phyloP scores from a whole-genome alignment of 352 stramenopile genomes.

The Pythium rhizo-oryzae region DNA sequence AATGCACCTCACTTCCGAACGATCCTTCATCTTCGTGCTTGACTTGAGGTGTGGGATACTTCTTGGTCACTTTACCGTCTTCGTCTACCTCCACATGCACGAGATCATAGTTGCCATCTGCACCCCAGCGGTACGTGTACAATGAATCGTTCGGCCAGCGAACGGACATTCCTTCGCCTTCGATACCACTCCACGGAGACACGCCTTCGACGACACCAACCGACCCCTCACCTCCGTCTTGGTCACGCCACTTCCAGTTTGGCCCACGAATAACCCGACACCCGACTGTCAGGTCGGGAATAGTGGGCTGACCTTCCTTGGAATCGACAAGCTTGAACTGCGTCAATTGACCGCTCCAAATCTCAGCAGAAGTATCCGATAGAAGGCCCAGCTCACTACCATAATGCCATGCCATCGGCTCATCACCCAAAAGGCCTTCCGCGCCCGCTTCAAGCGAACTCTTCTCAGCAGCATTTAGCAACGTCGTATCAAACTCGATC shows the following conservation, averaged over 20 bases:
- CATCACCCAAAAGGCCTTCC: conserved; percentile 70
- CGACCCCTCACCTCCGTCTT: conserved; percentile 86
- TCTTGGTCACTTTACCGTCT: conserved; percentile 67
- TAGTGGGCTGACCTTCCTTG: conserved; percentile 43
- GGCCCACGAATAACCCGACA: conserved; percentile 88
- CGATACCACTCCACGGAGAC: conserved; percentile 86
- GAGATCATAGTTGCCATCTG: conserved; percentile 87
- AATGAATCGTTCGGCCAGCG: conserved; percentile 88
- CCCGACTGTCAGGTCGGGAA: conserved; percentile 73
- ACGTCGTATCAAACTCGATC: conserved; percentile 55
- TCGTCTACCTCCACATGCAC: conserved; percentile 86
- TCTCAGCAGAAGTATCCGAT: conserved; percentile 59
- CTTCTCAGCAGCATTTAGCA: conserved; percentile 59
- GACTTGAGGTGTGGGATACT: conserved; percentile 71
- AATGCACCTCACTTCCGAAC: conserved; percentile 76
- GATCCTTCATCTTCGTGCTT: conserved; percentile 74
- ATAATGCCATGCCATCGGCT: conserved; percentile 56
- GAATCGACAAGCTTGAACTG: conserved; percentile 65
- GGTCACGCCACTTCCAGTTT: conserved; percentile 90
- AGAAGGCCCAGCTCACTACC: conserved; percentile 79
- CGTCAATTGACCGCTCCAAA: conserved; percentile 79
- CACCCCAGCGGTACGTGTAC: conserved; percentile 89
- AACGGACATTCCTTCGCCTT: conserved; percentile 89
- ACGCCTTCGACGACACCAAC: conserved; percentile 84
- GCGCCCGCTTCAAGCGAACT: conserved; percentile 64